Conservation (phyloP, 2,329 filamentous ascomycete species). For the Epichloe baconii region DNA sequence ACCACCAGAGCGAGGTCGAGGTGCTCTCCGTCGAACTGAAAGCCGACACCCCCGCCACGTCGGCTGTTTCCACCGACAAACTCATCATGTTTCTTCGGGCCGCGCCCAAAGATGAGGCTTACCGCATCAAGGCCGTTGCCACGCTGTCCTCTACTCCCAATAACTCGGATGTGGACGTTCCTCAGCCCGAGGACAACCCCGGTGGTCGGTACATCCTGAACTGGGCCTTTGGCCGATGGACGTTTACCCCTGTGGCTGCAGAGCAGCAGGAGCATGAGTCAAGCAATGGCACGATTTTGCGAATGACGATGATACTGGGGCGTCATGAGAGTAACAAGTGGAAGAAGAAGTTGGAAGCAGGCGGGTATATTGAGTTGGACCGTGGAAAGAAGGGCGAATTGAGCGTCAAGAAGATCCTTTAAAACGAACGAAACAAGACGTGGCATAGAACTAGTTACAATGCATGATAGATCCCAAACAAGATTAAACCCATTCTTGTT, state of each 20-base stretch:
- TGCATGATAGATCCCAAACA: no score
- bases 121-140: constrained; percentile 73
- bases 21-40: constrained; percentile 70
- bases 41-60: constrained; percentile 19
- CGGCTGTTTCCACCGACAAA: constrained; percentile 42
- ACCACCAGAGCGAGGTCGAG: constrained; percentile 78
- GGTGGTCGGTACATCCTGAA: constrained; percentile 70
- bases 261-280: constrained; percentile 37
- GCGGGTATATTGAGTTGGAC: constrained; percentile 38
- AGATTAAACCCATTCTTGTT: no score
- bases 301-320: constrained; percentile 66
- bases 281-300: constrained; percentile 40
- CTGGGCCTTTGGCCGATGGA: constrained; percentile 97
- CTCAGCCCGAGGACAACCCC: constrained; percentile 19
- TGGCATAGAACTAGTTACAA: background rate
- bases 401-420: constrained; percentile 37
- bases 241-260: constrained; percentile 50
- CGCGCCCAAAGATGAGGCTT: constrained; percentile 86
- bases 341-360: constrained; percentile 57
- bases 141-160: constrained; percentile 32
- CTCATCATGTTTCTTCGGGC: constrained; percentile 54
- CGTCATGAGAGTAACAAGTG: constrained; percentile 63
- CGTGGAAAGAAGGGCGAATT: constrained; percentile 33
- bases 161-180: constrained; percentile 37
- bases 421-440: constrained; percentile 5